A percentile compares a stretch with the other conserved stretches of the same genome.
phyloP scores from a whole-genome alignment of 805 yeast genomes.

The Lachancea dasiensis region DNA sequence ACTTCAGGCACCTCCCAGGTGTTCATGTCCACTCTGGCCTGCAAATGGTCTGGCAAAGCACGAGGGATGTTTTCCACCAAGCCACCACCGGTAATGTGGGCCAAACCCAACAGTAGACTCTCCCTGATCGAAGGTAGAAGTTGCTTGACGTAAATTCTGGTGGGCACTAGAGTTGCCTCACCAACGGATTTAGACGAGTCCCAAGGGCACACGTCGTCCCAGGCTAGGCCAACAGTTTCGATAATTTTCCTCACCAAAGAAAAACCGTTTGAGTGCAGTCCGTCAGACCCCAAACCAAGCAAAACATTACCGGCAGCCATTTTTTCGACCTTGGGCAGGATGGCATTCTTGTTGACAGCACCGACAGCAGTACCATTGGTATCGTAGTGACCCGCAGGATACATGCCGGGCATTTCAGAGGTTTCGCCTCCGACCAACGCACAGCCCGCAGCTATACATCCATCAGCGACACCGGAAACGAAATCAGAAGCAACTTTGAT shows the following conservation, averaged over 20 bases:
- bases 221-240: constrained; percentile 65
- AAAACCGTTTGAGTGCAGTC: constrained; percentile 95
- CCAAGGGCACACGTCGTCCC: constrained; percentile 84
- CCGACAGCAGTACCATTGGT: constrained; percentile 99
- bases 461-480: constrained; percentile 93
- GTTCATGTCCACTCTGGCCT: constrained; percentile 73
- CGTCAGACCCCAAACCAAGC: constrained; percentile 84
- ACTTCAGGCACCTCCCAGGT: constrained; percentile 83
- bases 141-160: constrained; percentile 91
- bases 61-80: constrained; percentile 94
- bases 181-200: constrained; percentile 65
- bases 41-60: constrained; percentile 73
- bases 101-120: constrained; percentile 73
- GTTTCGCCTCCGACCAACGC: constrained; percentile 99
- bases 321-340: constrained; percentile 62
- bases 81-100: constrained; percentile 99
- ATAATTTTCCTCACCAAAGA: constrained; percentile 90
- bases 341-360: constrained; percentile 71
- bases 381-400: constrained; percentile 91
- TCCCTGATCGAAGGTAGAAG: constrained; percentile 66
- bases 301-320: constrained; percentile 79
- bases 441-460: constrained; percentile 92
- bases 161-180: constrained; percentile 80
- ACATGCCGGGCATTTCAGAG: constrained; percentile 99
- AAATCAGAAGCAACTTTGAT: constrained; percentile 78